Base-by-base conservation (phyloP, 495 filamentous ascomycete genomes). In the Aspergillus diversus region DNA sequence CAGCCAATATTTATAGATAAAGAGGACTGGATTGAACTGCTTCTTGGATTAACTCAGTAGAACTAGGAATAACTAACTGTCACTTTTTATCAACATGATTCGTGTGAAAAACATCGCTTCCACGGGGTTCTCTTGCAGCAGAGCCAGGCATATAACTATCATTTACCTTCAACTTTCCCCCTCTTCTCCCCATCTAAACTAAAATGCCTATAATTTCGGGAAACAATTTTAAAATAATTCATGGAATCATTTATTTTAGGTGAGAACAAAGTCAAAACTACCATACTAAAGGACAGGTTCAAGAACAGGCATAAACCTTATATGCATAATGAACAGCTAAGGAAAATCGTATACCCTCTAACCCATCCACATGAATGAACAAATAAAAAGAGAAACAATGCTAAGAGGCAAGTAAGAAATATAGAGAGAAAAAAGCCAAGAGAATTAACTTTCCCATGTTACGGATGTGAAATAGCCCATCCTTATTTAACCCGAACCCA, bases 401-500 rank as follows among this genome's bases (percentile, higher is more conserved):
- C 46, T n/a, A 49, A 37, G 34, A 46, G 56, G 43, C 39, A 13
- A n/a, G 37, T 43, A 54, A 50, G 9, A 51, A 61, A 43, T 21
- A 32, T 61, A 65, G 58, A 59, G 49, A 31, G 17, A 43, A 57
- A 42, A 17, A 7, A 70, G 66, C 43, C 65, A 52, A 27, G 21
- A 27, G 21, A 27, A 27, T 17, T 54, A 60, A 71, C 35, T 63
- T 46, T 55, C 16, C 33, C 46, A 54, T 42, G 63, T 61, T 61
- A 39, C 9, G 16, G 12, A 42, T 39, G n/a, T 13, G 13, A 21
- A 27, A 11, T 34, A 55, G 21, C 21, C 21, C 21, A 27, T 33
- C 32, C 27, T 51, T 57, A 52, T 47, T 60, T 78, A 83, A 53
- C 71, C 70, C 15, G 74, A 76, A 31, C 63, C 80, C 62, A 95